Base-by-base conservation (phyloP, 495 filamentous ascomycete genomes). In the Penicillium canescens region DNA sequence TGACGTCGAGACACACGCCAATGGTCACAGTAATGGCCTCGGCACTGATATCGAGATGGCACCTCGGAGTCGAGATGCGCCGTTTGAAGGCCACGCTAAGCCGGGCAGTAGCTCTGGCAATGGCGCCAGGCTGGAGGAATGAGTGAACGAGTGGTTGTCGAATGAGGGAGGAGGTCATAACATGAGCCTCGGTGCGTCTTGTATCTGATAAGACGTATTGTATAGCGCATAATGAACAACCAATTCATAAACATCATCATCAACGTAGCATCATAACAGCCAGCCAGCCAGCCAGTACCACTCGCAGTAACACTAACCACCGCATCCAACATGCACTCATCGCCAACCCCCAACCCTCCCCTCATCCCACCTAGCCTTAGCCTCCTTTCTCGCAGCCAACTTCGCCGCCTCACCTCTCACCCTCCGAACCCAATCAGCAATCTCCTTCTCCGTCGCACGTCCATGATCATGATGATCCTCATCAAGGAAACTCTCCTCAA, bases 301-400 rank as follows among this genome's bases (percentile, higher is more conserved):
- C 4, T 26, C 24, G 24, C 7, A 26, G 0, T 4, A 1, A 7
- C 7, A 26, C 24, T 26, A 2, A 26, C 24, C 24, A 26, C 24
- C 18, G 18, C 18, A 18, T 18, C 18, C 18, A 26, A 26, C 4
- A 38, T 24, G 33, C 8, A 16, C 26, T 86, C 78, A 96, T 52
- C 92, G 79, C 92, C 92, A 96, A 0, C 92, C 92, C 1, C 92
- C 92, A 50, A 96, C 91, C 53, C 92, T 81, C 23, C 92, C 91
- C 69, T 96, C 92, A 75, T 96, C 92, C 93, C 93, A 96, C 63
- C 93, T 77, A 58, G 90, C 89, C 70, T 88, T 93, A 48, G 88
- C 80, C 74, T 96, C 92, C 61, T 82, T 83, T 41, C 90, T 77
- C 12, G 89, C 78, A 54, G 89, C 91, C 49, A 86, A 83, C 55